A percentile compares a stretch with the other conserved stretches of the same genome.
Evolutionary conservation across 805 yeast species (phyloP).

Genomic region (Lachancea fermentati): DNA sequence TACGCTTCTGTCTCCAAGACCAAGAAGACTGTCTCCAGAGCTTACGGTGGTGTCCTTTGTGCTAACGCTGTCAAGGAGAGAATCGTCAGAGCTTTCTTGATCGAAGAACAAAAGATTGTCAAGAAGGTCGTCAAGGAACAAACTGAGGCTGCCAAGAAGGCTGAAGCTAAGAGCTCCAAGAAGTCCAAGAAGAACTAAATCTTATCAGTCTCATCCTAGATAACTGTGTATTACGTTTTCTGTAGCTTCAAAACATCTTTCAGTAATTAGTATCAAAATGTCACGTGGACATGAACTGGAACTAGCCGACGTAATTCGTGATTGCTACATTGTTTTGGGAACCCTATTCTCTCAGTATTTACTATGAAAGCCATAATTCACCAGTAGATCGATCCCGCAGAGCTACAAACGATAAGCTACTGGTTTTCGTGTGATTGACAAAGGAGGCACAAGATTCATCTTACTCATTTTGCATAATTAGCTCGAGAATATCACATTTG

Average conservation of each 20-base stretch:
- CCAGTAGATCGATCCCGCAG: background rate
- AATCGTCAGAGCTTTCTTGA: slow-evolving; percentile 98
- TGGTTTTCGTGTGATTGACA: background rate
- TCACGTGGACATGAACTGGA: background rate
- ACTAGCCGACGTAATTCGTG: background rate
- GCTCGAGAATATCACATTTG: background rate
- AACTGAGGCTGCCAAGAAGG: slow-evolving; percentile 78
- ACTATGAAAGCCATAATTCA: background rate
- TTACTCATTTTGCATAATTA: background rate
- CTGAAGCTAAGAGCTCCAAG: slow-evolving; percentile 39
- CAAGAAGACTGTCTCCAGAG: slow-evolving; percentile 97
- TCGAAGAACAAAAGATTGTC: slow-evolving; percentile 99
- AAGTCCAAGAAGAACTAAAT: slow-evolving; percentile 23
- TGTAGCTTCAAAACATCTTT: background rate
- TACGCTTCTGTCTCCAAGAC: slow-evolving; percentile 93
- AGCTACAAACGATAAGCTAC: background rate
- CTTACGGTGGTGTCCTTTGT: slow-evolving; percentile 99
- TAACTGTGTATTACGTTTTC: slow-evolving; percentile 2
- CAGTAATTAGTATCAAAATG: background rate
- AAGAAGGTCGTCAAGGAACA: slow-evolving; percentile 98
- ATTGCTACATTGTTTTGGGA: background rate
- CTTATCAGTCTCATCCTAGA: background rate
- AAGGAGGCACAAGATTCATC: background rate
- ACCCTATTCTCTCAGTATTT: background rate
- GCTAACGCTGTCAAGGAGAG: slow-evolving; percentile 99